Evolutionary conservation across 768 basidiomycete species (phyloP).

Genomic region (Plicaturopsis crispa): DNA sequence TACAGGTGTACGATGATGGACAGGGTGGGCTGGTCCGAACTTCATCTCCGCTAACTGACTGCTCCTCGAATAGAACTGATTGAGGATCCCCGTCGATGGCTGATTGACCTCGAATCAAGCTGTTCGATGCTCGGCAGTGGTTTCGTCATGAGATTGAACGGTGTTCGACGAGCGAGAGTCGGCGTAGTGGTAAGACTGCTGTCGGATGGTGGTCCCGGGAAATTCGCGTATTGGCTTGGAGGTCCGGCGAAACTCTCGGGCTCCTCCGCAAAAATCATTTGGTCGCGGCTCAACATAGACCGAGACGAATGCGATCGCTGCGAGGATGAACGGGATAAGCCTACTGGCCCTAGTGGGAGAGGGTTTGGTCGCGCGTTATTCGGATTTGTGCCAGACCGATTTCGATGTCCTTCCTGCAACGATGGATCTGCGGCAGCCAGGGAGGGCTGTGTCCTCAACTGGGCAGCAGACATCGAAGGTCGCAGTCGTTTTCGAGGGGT

Average conservation of each 20-base stretch:
- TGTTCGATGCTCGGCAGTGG: constrained; percentile 24
- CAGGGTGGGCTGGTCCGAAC: too few species aligned
- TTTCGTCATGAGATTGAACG: constrained; percentile 64
- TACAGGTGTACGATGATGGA: too few species aligned
- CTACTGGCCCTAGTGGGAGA: constrained; percentile 28
- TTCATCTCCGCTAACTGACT: too few species aligned
- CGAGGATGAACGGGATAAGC: constrained; percentile 48
- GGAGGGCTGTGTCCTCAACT: constrained; percentile 46
- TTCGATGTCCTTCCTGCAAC: constrained; percentile 40
- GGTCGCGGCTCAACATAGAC: constrained; percentile 28
- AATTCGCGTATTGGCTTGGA: constrained; percentile 61
- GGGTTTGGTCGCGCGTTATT: constrained; percentile 34
- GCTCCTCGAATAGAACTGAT: constrained; percentile 26
- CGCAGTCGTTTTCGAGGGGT: constrained; percentile 55
- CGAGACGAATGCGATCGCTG: constrained; percentile 28
- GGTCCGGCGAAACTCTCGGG: constrained; percentile 53
- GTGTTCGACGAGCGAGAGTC: constrained; percentile 55
- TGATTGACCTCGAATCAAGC: constrained; percentile 18
- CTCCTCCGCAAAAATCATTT: constrained; percentile 33
- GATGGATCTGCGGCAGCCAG: constrained; percentile 20
- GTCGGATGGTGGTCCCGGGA: constrained; percentile 33
- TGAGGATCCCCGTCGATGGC: constrained; percentile 38
- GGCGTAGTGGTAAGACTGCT: constrained; percentile 33
- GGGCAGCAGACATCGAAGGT: constrained; percentile 73
- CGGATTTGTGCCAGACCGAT: constrained; percentile 65